Conservation (phyloP, 2,329 filamentous ascomycete genomes). For the Trichoderma sp. region DNA sequence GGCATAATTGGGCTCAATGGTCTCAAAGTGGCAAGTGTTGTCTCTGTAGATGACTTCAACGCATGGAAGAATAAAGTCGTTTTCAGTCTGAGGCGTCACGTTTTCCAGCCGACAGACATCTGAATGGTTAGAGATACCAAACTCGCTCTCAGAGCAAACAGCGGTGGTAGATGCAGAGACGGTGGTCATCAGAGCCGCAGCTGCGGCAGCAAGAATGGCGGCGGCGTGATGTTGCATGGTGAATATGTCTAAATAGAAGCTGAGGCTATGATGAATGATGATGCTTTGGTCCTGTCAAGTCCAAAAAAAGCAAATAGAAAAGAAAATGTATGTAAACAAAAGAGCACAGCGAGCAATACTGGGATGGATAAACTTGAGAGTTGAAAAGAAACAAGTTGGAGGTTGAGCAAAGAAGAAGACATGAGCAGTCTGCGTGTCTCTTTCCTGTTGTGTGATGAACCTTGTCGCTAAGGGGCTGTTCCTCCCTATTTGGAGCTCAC, state of each 20-base stretch:
- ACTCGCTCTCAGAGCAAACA: neutral
- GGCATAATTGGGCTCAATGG: slow-evolving; percentile 34
- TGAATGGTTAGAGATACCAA: neutral
- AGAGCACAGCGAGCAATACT: slow-evolving; percentile 22
- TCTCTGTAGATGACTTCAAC: slow-evolving; percentile 39
- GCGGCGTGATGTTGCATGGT: slow-evolving; percentile 31
- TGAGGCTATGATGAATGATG: slow-evolving; percentile 13
- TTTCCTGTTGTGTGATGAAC: neutral
- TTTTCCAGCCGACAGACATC: neutral
- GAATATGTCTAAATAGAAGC: slow-evolving; percentile 17
- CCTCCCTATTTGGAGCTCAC: neutral
- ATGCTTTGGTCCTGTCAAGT: neutral
- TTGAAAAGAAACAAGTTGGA: neutral
- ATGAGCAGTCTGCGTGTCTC: neutral
- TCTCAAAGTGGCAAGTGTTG: slow-evolving; percentile 38
- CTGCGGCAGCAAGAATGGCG: slow-evolving; percentile 21
- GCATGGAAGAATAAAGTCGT: slow-evolving; percentile 36
- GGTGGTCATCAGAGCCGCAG: slow-evolving; percentile 29
- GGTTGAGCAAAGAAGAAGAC: neutral
- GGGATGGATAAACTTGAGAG: slow-evolving; percentile 9
- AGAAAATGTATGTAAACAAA: slow-evolving; percentile 21
- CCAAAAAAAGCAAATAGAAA: slow-evolving; percentile 3
- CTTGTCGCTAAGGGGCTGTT: neutral
- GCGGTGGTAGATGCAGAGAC: slow-evolving; percentile 22
- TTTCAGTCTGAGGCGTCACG: slow-evolving; percentile 25